Conservation (phyloP, 2,329 filamentous ascomycete genomes). For the Diaporthe ilicicola region DNA sequence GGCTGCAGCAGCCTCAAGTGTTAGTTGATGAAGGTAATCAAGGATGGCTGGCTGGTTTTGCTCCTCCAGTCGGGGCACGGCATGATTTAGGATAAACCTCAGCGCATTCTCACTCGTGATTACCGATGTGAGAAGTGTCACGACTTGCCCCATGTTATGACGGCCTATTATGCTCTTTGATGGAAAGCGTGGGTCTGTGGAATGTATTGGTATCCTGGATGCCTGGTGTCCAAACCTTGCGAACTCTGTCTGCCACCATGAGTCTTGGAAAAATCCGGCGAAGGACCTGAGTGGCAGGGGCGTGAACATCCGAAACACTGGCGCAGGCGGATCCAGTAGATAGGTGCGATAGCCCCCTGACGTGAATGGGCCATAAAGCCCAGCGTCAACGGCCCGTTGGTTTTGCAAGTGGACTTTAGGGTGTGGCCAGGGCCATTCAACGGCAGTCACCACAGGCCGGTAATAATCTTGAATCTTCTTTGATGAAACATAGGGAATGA, state of each 20-base stretch:
- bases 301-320: neutral
- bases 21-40: neutral
- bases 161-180: neutral
- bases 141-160: neutral
- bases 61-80: neutral
- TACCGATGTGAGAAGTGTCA: neutral
- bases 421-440: neutral
- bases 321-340: neutral
- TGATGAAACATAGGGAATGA: accelerated
- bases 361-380: neutral
- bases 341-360: neutral
- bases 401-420: neutral
- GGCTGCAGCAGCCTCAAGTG: neutral
- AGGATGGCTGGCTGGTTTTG: neutral
- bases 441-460: neutral
- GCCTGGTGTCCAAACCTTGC: neutral
- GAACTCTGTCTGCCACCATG: neutral
- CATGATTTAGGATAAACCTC: neutral
- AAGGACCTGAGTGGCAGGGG: neutral
- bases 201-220: neutral
- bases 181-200: neutral
- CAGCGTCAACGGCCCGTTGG: neutral
- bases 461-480: neutral
- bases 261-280: neutral
- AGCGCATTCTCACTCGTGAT: neutral